Percentiles rank a stretch among this genome's conserved stretches.
phyloP scores from a whole-genome alignment of 2,329 filamentous ascomycete genomes.

The Neonectria magnoliae region DNA sequence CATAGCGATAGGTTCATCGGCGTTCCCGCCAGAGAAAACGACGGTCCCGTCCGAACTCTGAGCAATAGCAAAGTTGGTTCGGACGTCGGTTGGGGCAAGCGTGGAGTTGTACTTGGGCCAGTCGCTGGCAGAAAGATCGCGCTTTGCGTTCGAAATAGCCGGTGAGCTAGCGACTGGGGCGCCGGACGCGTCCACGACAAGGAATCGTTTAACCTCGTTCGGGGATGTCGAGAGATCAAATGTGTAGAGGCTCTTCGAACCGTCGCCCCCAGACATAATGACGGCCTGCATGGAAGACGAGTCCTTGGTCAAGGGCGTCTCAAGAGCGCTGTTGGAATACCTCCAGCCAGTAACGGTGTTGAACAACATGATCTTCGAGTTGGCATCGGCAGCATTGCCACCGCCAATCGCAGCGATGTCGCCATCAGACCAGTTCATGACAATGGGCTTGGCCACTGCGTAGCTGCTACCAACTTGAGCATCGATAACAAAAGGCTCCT shows the following conservation, averaged over 20 bases:
- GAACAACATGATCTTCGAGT: conserved; percentile 72
- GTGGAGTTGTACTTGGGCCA: conserved; percentile 86
- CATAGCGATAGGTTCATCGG: conserved; percentile 74
- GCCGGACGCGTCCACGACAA: conserved; percentile 72
- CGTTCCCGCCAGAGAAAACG: conserved; percentile 81
- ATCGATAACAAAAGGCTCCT: conserved; percentile 70
- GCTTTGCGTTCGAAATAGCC: conserved; percentile 51
- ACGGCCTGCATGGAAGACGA: conserved; percentile 67
- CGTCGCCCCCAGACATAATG: conserved; percentile 77
- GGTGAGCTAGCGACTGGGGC: conserved; percentile 58
- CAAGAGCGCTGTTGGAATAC: conserved; percentile 69
- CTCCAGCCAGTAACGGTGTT: conserved; percentile 71
- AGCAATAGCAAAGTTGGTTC: conserved; percentile 78
- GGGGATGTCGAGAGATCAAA: conserved; percentile 81
- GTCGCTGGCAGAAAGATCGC: conserved; percentile 64
- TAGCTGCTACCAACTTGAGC: conserved; percentile 69
- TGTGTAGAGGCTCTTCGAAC: conserved; percentile 79
- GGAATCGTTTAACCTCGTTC: conserved; percentile 76
- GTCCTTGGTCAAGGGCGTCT: conserved; percentile 67
- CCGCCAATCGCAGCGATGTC: conserved; percentile 82
- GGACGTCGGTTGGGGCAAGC: conserved; percentile 69
- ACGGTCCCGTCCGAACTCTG: conserved; percentile 72
- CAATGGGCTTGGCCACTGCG: conserved; percentile 73
- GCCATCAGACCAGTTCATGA: conserved; percentile 78
- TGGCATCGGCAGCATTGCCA: conserved; percentile 51